A percentile compares a stretch with the other conserved stretches of the same genome.
Conservation (phyloP, 768 basidiomycete genomes). For the Psilocybe cubensis region DNA sequence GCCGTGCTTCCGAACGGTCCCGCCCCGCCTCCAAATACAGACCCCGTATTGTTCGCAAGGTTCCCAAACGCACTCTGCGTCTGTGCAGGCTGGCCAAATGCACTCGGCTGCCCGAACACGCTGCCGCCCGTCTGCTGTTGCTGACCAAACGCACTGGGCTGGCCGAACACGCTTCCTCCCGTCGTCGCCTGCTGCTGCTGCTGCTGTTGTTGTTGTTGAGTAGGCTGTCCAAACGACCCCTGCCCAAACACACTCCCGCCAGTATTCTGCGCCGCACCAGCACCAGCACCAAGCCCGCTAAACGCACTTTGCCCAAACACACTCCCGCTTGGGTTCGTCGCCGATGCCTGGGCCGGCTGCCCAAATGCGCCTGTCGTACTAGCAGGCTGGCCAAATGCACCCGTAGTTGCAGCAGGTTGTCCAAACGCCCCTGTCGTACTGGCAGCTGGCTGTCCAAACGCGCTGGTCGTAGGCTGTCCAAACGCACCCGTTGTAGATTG, state of each 20-base stretch:
- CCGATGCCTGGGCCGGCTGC: not conserved
- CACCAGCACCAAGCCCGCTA: constrained; percentile 22
- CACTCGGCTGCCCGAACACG: constrained; percentile 18
- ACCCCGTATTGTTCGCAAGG: too few relatives aligned
- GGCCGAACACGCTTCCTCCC: constrained; percentile 22
- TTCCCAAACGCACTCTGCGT: not conserved
- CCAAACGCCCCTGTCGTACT: not conserved
- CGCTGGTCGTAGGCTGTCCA: not conserved
- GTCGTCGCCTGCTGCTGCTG: constrained; percentile 11
- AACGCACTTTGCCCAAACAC: constrained; percentile 23
- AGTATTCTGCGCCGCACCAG: too few relatives aligned
- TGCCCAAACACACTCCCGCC: constrained; percentile 32
- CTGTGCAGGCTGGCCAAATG: not conserved
- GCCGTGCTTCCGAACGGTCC: not conserved
- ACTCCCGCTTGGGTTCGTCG: not conserved
- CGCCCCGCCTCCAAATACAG: not conserved
- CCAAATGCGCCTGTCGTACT: not conserved
- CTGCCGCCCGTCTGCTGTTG: constrained; percentile 11
- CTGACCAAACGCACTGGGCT: constrained; percentile 1
- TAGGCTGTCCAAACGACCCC: constrained; percentile 1
- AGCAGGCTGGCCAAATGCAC: too few relatives aligned
- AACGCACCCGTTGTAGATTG: too few relatives aligned
- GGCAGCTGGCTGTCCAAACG: too few relatives aligned
- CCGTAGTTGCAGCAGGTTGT: too few relatives aligned
- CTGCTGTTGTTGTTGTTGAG: constrained; percentile 6